Evolutionary conservation across 2,329 filamentous ascomycete species (phyloP), one percentile per base, ranked within the genome.

Genomic region (Trichoderma semiorbis): DNA sequence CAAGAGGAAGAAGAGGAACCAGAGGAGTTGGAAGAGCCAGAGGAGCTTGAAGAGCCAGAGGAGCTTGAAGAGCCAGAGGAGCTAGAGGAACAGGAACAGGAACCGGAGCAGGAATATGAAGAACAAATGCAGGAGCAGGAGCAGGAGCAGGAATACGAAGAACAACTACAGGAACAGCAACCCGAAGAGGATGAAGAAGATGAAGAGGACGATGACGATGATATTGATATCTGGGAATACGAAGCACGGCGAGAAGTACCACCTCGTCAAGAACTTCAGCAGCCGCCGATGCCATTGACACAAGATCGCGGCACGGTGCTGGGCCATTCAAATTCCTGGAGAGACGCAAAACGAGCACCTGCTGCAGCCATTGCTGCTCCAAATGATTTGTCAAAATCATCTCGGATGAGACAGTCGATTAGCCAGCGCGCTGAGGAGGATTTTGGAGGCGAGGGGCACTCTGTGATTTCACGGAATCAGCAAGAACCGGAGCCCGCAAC

Each of bases 181-280:
- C 18, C 18, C 39, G 39, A 43, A 43, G 39, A 43, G 16, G 39
- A 43, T 43, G 39, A 43, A 16, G 65, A 60, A 36, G 43, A 66
- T 5, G 63, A 34, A 4, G 65, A 57, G 3, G 61, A 63, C 16
- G 34, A 64, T 1, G 65, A 82, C 30, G 84, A 85, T n/a, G 83
- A 84, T 4, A 85, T 84, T 12, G 81, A 90, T 74, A 83, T 90
- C 12, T 90, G 88, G 87, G 87, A 86, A 36, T 76, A 89, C 28
- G 88, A 90, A 76, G 88, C 87, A 12, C 82, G 84, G 68, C 84
- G 87, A 14, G 80, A 82, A 7, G 67, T 53, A 28, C 82, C 82
- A 1, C 84, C 85, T 11, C 78, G 74, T 6, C 75, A 78, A 26
- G 66, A 74, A 39, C 75, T 75, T n/a, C 76, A 80, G 28, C 78